Evolutionary conservation across 768 basidiomycete species (phyloP).

Genomic region (Tricholoma sp.): DNA sequence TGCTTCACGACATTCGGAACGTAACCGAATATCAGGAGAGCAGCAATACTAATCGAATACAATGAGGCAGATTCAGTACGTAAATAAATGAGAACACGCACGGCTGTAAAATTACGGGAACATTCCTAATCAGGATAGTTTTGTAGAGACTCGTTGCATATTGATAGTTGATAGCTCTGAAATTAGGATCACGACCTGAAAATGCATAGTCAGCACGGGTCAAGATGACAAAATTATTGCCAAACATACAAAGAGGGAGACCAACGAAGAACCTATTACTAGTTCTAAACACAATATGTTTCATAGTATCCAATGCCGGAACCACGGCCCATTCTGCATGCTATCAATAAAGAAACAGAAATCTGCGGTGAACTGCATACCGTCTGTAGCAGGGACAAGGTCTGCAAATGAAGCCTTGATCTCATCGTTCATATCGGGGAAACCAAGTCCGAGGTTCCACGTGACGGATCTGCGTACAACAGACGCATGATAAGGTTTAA

Average conservation of each 20-base stretch:
- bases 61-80: not conserved
- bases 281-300: constrained; percentile 30
- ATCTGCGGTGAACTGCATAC: constrained; percentile 8
- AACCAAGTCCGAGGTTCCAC: constrained; percentile 31
- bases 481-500: constrained; percentile 25
- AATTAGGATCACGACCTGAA: constrained; percentile 38
- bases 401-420: constrained; percentile 34
- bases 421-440: constrained; percentile 41
- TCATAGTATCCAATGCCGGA: constrained; percentile 21
- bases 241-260: constrained; percentile 35
- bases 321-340: constrained; percentile 31
- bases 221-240: not conserved
- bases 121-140: constrained; percentile 25
- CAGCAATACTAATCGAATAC: not conserved
- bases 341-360: not conserved
- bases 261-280: constrained; percentile 43
- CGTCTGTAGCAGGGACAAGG: constrained; percentile 26
- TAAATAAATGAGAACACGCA: constrained; percentile 16
- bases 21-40: not conserved
- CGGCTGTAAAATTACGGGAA: constrained; percentile 42
- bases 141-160: constrained; percentile 32
- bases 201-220: not conserved
- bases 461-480: constrained; percentile 29
- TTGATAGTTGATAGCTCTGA: constrained; percentile 28
- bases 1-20: not conserved